Percentiles rank a stretch among this genome's conserved stretches.
Evolutionary conservation across 2,329 filamentous ascomycete genomes (phyloP).

Genomic region (Alternaria ventricosa): DNA sequence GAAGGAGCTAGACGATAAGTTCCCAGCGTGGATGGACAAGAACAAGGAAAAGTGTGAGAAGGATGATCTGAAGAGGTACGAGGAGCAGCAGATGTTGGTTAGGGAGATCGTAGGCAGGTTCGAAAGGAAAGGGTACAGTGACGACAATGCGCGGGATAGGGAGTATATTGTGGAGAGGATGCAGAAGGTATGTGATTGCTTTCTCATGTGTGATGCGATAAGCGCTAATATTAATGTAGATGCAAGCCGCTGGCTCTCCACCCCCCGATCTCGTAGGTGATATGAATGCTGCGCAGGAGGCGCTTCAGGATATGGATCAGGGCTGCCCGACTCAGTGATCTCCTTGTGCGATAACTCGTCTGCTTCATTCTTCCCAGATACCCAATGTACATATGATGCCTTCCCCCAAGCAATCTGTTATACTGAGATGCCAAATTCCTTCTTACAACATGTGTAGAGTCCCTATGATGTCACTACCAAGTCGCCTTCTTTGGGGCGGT

Average conservation of each 20-base stretch:
- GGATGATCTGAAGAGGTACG: constrained; percentile 80
- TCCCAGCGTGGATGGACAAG: constrained; percentile 84
- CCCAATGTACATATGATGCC: constrained; percentile 23
- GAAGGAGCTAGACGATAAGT: constrained; percentile 95
- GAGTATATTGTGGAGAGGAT: constrained; percentile 97
- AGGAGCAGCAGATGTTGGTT: constrained; percentile 80
- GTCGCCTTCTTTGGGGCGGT: background rate
- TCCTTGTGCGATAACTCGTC: constrained; percentile 4
- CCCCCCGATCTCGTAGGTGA: constrained; percentile 91
- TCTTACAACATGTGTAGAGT: background rate
- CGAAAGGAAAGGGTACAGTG: constrained; percentile 79
- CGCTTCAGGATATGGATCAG: constrained; percentile 60
- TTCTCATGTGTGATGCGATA: background rate
- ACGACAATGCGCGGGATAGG: constrained; percentile 79
- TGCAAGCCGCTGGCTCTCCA: constrained; percentile 94
- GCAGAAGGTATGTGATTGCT: constrained; percentile 74
- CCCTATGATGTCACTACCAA: background rate
- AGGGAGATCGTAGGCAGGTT: constrained; percentile 88
- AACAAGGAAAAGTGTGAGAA: constrained; percentile 69
- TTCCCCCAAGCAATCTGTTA: background rate
- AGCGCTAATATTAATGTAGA: constrained; percentile 60
- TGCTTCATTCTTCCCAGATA: constrained; percentile 27
- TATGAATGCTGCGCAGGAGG: constrained; percentile 81
- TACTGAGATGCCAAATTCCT: background rate
- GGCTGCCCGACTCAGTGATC: constrained; percentile 68